Conservation (phyloP, 1,139 yeast genomes). For the Saccharomyces pastorianus region DNA sequence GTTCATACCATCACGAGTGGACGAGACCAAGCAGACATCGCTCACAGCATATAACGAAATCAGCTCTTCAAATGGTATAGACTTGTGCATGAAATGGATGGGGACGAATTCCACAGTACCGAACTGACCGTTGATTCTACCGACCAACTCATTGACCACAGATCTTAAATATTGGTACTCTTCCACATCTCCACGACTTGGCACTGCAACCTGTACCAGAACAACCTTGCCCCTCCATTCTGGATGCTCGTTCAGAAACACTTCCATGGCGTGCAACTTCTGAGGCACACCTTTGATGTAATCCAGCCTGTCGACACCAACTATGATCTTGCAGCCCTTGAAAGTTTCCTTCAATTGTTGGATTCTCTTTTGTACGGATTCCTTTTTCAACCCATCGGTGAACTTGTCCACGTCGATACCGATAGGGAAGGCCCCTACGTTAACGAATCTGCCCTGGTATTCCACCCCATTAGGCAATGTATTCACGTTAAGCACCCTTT, state of each 20-base stretch:
- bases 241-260: constrained; percentile 84
- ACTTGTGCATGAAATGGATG: constrained; percentile 90
- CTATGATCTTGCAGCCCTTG: constrained; percentile 71
- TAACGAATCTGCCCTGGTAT: constrained; percentile 66
- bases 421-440: constrained; percentile 94
- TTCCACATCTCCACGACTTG: constrained; percentile 96
- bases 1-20: constrained; percentile 98
- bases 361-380: constrained; percentile 58
- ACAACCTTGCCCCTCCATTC: constrained; percentile 98
- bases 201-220: constrained; percentile 93
- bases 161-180: constrained; percentile 92
- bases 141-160: constrained; percentile 91
- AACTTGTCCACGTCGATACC: constrained; percentile 95
- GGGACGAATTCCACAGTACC: constrained; percentile 98
- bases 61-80: constrained; percentile 83
- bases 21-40: constrained; percentile 86
- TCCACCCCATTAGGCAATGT: constrained; percentile 90
- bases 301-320: constrained; percentile 92
- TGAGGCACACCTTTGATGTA: constrained; percentile 98
- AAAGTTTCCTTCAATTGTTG: constrained; percentile 51
- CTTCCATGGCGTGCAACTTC: constrained; percentile 90
- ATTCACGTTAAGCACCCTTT: constrained; percentile 70
- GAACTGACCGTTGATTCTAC: constrained; percentile 90
- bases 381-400: constrained; percentile 63
- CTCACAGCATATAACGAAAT: constrained; percentile 77